Base-by-base conservation (phyloP, 208 protist genomes). In the Naegleria gruberi region DNA sequence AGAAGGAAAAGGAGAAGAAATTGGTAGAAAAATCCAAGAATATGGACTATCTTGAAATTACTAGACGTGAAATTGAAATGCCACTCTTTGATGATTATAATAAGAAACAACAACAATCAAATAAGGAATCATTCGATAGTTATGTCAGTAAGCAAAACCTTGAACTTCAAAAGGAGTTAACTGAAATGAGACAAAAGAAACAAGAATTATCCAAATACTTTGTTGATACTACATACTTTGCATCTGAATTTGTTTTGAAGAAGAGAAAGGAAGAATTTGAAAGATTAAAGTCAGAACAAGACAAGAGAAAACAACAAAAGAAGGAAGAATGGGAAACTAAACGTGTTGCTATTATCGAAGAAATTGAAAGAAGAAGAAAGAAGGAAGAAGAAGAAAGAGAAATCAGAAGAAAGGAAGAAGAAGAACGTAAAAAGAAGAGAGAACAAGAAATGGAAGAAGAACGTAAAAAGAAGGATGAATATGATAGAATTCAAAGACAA, bases 1-100 rank as follows among this genome's bases (percentile, higher is more conserved):
- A 88, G 43, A 34, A 12, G 15, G 84, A 55, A 41, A 88, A 88
- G 45, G 84, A 88, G 46, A 88, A 42, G n/a, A 88, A 65, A 26
- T 41, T 88, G 0, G 0, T 41, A 4, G 44, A 88, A 65, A 43
- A 88, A 7, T 4, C 46, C 15, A 88, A 47, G n/a, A 57, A 37
- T 42, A 8, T 88, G 6, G 84, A 88, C 2, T 47, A 65, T 30
- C 65, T 88, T 19, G 84, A 88, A 42, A 47, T 34, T 4, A 42
- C 45, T 43, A n/a, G 34, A 19, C 6, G 84, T 34, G 37, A 40
- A 30, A 0, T 45, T 26, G 84, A 88, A 88, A 57, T 88, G 15
- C 84, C 84, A 26, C 1, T 88, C 4, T 40, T 88, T 0, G 43
- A 88, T 41, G 43, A 88, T 37, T 77, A 42, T 15, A 40, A 47